These are phyloP conservation scores for Mycena alexandri DNA, from an alignment of 768 basidiomycete species.

Conservation along the genomic window DNA sequence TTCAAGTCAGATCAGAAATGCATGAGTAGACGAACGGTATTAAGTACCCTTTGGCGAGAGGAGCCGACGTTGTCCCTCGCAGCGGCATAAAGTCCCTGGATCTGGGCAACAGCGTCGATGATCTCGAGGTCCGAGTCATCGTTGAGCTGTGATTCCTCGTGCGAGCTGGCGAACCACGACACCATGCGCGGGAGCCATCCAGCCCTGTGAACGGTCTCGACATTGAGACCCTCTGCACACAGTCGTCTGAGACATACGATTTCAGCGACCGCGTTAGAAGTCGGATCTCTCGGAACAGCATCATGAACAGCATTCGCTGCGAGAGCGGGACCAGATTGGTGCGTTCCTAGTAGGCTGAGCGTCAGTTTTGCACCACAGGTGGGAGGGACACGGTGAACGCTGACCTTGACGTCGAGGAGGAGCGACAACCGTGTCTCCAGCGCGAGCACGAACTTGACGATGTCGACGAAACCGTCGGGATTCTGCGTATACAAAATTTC, in stretches of 20 bases:
- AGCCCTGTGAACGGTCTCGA: conserved; percentile 48
- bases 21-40: too few relatives aligned
- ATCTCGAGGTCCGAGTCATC: conserved; percentile 61
- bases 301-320: conserved; percentile 70
- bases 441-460: conserved; percentile 61
- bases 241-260: conserved; percentile 59
- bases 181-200: conserved; percentile 60
- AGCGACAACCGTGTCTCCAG: conserved; percentile 70
- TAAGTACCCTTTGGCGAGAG: conserved; percentile 56
- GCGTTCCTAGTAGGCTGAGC: conserved; percentile 63
- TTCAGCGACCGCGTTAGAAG: conserved; percentile 74
- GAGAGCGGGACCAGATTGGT: conserved; percentile 62
- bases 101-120: conserved; percentile 52
- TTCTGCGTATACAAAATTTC: conserved; percentile 38
- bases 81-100: conserved; percentile 65
- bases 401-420: conserved; percentile 70
- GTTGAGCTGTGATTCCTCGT: conserved; percentile 51
- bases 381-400: conserved; percentile 11
- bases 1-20: too few relatives aligned
- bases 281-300: conserved; percentile 74
- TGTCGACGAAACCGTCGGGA: conserved; percentile 48
- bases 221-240: not conserved
- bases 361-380: not conserved
- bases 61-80: conserved; percentile 61
- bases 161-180: conserved; percentile 58